Percentiles rank a stretch among this genome's conserved stretches.
phyloP scores from a whole-genome alignment of 208 protist genomes.

The Crithidia bombi region DNA sequence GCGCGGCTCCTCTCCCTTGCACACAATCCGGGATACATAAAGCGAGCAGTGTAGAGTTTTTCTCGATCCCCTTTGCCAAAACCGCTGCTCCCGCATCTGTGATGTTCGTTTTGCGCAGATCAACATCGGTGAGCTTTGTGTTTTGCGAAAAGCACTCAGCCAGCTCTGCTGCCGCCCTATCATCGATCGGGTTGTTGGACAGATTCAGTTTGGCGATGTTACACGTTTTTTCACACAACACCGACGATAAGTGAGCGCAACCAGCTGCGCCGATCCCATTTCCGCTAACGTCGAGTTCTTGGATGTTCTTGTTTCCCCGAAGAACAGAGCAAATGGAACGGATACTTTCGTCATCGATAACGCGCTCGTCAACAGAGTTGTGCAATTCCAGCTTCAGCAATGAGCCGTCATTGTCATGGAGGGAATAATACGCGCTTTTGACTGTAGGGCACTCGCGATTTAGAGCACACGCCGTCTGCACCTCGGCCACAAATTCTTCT shows the following conservation, averaged over 20 bases:
- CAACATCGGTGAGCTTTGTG: slow-evolving; percentile 47
- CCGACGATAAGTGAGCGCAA: slow-evolving; percentile 52
- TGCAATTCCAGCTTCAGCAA: slow-evolving; percentile 61
- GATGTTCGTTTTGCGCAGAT: slow-evolving; percentile 62
- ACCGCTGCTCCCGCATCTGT: slow-evolving; percentile 52
- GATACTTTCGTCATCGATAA: slow-evolving; percentile 72
- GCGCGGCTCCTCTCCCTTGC: slow-evolving; percentile 24
- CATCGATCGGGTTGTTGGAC: slow-evolving; percentile 67
- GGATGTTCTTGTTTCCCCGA: slow-evolving; percentile 44
- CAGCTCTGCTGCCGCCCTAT: slow-evolving; percentile 55
- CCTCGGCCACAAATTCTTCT: slow-evolving; percentile 33
- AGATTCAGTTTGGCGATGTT: slow-evolving; percentile 52
- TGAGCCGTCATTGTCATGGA: slow-evolving; percentile 56
- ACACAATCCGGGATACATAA: slow-evolving; percentile 47
- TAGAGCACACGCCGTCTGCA: slow-evolving; percentile 64
- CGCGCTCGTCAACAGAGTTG: slow-evolving; percentile 33
- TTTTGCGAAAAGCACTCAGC: slow-evolving; percentile 64
- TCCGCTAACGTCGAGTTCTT: slow-evolving; percentile 52
- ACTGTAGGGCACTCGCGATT: slow-evolving; percentile 72
- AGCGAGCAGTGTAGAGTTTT: slow-evolving; percentile 54
- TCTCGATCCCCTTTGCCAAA: slow-evolving; percentile 59
- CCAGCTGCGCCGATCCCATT: slow-evolving; percentile 66
- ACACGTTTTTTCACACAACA: slow-evolving; percentile 51
- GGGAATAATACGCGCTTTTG: slow-evolving; percentile 67
- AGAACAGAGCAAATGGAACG: slow-evolving; percentile 63